Evolutionary conservation across 2,329 filamentous ascomycete genomes (phyloP), one percentile per base, ranked within the genome.

Genomic region (Berkeleyomyces basicola): DNA sequence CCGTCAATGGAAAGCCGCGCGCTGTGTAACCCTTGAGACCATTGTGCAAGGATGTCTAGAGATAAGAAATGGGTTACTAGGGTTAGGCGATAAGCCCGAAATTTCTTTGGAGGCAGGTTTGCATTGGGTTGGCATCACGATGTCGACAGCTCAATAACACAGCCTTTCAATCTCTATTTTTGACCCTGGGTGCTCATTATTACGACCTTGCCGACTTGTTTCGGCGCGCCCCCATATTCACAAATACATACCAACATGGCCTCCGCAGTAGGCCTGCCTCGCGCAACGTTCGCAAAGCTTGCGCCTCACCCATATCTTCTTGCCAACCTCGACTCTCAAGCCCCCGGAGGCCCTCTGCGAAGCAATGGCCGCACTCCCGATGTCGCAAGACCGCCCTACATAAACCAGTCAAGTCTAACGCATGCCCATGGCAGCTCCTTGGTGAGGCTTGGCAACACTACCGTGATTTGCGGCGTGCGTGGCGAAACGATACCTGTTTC

Each of bases 371-470:
- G 93, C 67, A 73, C 78, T 1, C 82, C 88, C 5, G 76, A 80
- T 39, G 81, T 91, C 69, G 82, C 85, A 64, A 85, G 93, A 53
- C 72, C 78, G 31, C 84, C 87, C n/a, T 83, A 84, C 42, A 79
- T 93, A 68, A 93, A 96, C 73, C 83, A 84, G 0, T 87, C 88
- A 36, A 93, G 89, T 31, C 78, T 99, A 59, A 88, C 90, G 0
- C 90, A 99, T 72, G 87, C 90, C 63, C 86, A 95, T 71, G 93
- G 93, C 60, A 95, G 89, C 69, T 87, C 92, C 0, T 86, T 97
- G 0, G 87, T 97, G 59, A 83, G 93, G 43, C 78, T 88, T 60
- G 93, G 93, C 57, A 89, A 95, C 72, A 97, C 92, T 0, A 90
- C 90, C 0, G 89, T 91, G n/a, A 91, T 99, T 44, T 96, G 91